Base-by-base conservation (phyloP, 2,329 filamentous ascomycete species). In the Stenocarpella maydis region DNA sequence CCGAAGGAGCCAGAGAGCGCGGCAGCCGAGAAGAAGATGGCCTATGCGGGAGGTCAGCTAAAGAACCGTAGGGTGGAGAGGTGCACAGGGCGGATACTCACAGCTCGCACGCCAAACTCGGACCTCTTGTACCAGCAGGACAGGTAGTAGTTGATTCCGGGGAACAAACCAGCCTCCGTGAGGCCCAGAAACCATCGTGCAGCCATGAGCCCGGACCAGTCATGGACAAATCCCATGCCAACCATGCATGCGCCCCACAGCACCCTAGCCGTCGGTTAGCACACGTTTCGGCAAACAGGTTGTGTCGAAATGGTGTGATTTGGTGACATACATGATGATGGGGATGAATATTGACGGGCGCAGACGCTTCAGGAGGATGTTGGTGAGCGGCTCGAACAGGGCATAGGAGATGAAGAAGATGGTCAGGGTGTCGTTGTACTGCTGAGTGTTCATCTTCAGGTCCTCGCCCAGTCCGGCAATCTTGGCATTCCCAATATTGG, bases 321-420 rank as follows among this genome's bases (percentile, higher is more conserved):
- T 9, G 31, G 1, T 19, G 26, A 86, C 84, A 74, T 87, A 85
- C 91, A 97, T 97, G 76, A 97, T 97, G 39, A 87, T 82, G 2
- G 94, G 92, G 67, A 97, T 89, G 77, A 97, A 97, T 65, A 95
- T 81, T 47, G 91, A 93, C 0, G 94, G 94, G 1, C 89, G 86
- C 71, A 93, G 82, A 21, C 85, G 86, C 81, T 97, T 97, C 70
- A 97, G 88, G 28, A 97, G 80, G 55, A 95, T 83, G 77, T 97
- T 97, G 70, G 92, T 94, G 52, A 94, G 75, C 0, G 90, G 89
- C 78, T 96, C 93, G 72, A 93, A 94, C 41, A 94, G 80, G 2
- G 92, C 86, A 77, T 97, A 97, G 0, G 92, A 94, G 61, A 97
- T 85, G 81, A 97, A 97, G 82, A 97, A 97, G 74, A 97, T 91